Percentiles rank a stretch among this genome's conserved stretches.
These are phyloP conservation scores for Hansfordia pulvinata DNA, from an alignment of 2,329 filamentous ascomycete species.

Conservation along the genomic window DNA sequence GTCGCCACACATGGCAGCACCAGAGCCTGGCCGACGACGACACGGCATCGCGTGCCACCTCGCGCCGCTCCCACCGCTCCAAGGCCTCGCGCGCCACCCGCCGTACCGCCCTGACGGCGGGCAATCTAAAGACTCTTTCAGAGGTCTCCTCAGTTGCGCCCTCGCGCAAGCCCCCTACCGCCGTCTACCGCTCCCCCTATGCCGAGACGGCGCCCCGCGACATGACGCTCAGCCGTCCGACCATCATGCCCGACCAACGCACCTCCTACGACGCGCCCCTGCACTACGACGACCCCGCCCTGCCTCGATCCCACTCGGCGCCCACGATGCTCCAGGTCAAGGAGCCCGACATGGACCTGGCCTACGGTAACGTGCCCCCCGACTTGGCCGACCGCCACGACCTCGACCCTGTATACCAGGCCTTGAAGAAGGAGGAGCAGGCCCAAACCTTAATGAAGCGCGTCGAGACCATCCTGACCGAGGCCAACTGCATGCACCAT, in stretches of 20 bases:
- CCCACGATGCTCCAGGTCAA: conserved; percentile 22
- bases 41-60: conserved; percentile 22
- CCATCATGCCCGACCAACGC: too few relatives aligned
- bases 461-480: conserved; percentile 67
- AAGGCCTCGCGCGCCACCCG: conserved; percentile 19
- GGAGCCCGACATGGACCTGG: conserved; percentile 78
- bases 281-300: too few relatives aligned
- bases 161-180: conserved; percentile 25
- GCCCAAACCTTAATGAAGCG: conserved; percentile 50
- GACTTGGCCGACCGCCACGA: conserved; percentile 34
- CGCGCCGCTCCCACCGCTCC: conserved; percentile 26
- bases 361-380: conserved; percentile 73
- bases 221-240: conserved; percentile 26
- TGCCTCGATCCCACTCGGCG: conserved; percentile 25
- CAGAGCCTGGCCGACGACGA: conserved; percentile 16
- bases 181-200: conserved; percentile 22
- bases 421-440: conserved; percentile 40
- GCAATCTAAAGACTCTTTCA: conserved; percentile 37
- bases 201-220: conserved; percentile 31
- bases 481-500: conserved; percentile 80
- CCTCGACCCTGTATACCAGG: conserved; percentile 29
- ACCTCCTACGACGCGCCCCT: too few relatives aligned
- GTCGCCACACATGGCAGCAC: conserved; percentile 10
- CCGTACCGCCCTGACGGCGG: conserved; percentile 31
- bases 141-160: conserved; percentile 36